These are phyloP conservation scores for Aspergillus candidus DNA, from an alignment of 2,329 filamentous ascomycete genomes.

Conservation along the genomic window DNA sequence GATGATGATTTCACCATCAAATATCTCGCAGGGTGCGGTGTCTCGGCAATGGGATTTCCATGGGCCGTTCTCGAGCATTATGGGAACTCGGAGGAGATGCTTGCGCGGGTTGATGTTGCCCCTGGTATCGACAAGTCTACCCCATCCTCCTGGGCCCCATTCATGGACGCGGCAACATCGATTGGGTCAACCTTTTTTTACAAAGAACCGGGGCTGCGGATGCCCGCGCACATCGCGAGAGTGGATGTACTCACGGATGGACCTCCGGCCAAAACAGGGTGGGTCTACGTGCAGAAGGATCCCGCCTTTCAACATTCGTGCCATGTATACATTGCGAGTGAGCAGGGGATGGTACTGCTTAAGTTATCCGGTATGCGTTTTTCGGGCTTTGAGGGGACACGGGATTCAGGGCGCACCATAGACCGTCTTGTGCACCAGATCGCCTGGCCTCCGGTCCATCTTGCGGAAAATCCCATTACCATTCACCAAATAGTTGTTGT, in stretches of 20 bases:
- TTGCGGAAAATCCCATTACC: no score
- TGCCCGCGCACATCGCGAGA: conserved; percentile 27
- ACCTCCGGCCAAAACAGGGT: conserved; percentile 30
- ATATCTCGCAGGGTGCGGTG: no score
- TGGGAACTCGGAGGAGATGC: conserved; percentile 36
- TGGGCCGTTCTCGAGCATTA: conserved; percentile 39
- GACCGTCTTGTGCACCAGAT: no score
- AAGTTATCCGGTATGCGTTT: no score
- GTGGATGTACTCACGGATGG: conserved; percentile 19
- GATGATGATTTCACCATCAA: no score
- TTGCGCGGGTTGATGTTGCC: conserved; percentile 35
- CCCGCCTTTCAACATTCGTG: no score
- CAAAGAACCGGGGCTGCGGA: conserved; percentile 33
- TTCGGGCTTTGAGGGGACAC: no score
- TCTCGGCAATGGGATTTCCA: conserved; percentile 40
- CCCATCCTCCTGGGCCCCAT: conserved; percentile 32
- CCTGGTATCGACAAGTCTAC: conserved; percentile 12
- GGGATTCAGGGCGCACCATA: no score
- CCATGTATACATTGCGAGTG: no score
- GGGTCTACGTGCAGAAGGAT: conserved; percentile 31
- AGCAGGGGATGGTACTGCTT: no score
- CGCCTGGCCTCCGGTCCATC: no score
- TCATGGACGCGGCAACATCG: conserved; percentile 40
- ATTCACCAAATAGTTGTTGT: no score
- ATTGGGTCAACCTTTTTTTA: conserved; percentile 38